Conservation (phyloP, 73 alveolate species). For the Paramecium biaurelia region DNA sequence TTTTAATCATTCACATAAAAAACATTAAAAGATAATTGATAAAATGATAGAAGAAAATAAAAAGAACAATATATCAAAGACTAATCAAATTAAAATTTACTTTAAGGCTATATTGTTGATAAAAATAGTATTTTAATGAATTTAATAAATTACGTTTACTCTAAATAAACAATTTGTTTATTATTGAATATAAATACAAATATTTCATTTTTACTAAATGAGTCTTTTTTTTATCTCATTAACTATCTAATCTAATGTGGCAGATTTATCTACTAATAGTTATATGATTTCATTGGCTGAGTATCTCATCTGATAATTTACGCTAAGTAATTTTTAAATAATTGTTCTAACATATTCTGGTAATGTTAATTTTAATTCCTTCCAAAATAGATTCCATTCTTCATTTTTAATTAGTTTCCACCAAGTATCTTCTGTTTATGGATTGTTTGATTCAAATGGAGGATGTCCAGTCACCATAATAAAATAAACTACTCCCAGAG, state of each 20-base stretch:
- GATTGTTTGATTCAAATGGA: constrained; percentile 32
- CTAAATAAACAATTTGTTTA: background rate
- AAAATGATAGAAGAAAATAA: background rate
- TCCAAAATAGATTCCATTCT: constrained; percentile 11
- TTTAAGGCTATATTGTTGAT: background rate
- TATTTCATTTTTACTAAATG: background rate
- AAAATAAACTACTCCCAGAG: constrained; percentile 29
- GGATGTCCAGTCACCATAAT: constrained; percentile 45
- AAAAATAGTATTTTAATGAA: background rate
- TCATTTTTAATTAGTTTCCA: constrained; percentile 14
- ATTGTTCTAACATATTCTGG: background rate
- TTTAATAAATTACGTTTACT: background rate
- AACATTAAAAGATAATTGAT: background rate
- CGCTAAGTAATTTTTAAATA: background rate
- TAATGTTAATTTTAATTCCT: constrained; percentile 16
- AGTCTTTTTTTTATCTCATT: constrained; percentile 2
- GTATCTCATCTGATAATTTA: background rate
- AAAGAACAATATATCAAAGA: background rate
- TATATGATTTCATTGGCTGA: background rate
- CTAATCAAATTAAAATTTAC: background rate
- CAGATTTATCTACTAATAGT: background rate
- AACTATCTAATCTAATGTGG: background rate
- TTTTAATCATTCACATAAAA: background rate
- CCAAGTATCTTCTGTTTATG: constrained; percentile 4
- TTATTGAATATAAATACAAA: background rate